Evolutionary conservation across 148 eudicot genomes (phyloP).

Genomic region (Vaccinium darrowii): DNA sequence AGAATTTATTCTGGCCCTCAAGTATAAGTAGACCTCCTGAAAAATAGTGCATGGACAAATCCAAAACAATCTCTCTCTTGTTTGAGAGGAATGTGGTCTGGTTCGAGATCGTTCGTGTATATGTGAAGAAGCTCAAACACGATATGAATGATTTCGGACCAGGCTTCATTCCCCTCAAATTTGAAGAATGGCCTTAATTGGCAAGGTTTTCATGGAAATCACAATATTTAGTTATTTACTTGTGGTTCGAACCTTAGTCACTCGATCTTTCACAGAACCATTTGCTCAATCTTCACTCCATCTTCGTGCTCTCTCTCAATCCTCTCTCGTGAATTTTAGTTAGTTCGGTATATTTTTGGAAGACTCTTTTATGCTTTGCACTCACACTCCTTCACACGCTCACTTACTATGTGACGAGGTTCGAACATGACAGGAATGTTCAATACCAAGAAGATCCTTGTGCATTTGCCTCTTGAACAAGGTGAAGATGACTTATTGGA

Average conservation of each 20-base stretch:
- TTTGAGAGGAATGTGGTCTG: slow-evolving; percentile 80
- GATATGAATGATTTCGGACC: slow-evolving; percentile 71
- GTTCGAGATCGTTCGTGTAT: slow-evolving; percentile 44
- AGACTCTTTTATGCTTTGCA: too few species aligned
- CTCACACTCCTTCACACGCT: too few species aligned
- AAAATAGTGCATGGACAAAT: slow-evolving; percentile 23
- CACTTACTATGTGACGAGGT: too few species aligned
- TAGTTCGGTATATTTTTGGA: too few species aligned
- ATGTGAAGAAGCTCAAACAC: slow-evolving; percentile 2
- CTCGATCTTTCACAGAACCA: too few species aligned
- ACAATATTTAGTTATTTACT: neutral
- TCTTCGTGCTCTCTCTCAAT: too few species aligned
- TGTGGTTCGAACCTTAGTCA: too few species aligned
- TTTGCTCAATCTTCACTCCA: too few species aligned
- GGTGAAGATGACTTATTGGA: neutral
- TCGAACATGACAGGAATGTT: too few species aligned
- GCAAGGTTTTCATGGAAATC: neutral
- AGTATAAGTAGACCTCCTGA: slow-evolving; percentile 29
- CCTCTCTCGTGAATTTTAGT: too few species aligned
- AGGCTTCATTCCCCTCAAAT: slow-evolving; percentile 98
- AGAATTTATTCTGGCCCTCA: slow-evolving; percentile 17
- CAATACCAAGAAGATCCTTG: neutral
- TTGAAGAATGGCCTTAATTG: neutral
- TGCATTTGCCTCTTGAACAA: neutral
- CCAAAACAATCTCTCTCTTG: neutral